Base-by-base conservation (phyloP, 2,329 filamentous ascomycete species). In the Coniochaeta prunicola region DNA sequence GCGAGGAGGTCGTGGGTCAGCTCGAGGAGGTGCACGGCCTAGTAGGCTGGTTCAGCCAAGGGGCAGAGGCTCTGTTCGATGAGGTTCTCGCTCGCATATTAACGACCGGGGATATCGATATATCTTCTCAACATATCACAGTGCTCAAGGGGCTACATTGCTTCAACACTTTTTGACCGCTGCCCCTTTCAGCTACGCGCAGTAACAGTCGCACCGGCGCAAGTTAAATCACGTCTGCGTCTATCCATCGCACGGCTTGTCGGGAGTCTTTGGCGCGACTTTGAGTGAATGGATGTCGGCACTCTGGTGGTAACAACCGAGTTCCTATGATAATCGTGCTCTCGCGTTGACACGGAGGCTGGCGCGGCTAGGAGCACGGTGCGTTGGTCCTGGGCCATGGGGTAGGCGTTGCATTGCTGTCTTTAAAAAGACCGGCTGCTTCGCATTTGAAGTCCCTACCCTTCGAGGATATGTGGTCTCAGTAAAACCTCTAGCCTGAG, bases 261-360 rank as follows among this genome's bases (percentile, higher is more conserved):
- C 19, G 36, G 15, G 36, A 5, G 36, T 17, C 36, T 9, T 38
- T 38, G 36, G 5, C 15, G 36, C 4, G 15, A 38, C 17, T n/a
- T 13, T 13, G 17, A 17, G 36, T 5, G 15, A 38, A n/a, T n/a
- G n/a, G 4, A n/a, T 38, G 4, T n/a, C 36, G 21, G 9, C 6
- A 45, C 19, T 10, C 12, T 45, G 19, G 40, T 19, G 10, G 19
- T 8, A 45, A 45, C 24, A 19, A 13, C 9, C 19, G n/a, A 24
- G 40, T 97, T 38, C 36, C 15, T n/a, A n/a, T 2, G 19, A 38
- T 17, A 38, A n/a, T 2, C 17, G 15, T n/a, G n/a, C n/a, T n/a
- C n/a, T n/a, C n/a, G n/a, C n/a, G 15, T n/a, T n/a, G 36, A 38
- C 78, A 91, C 96, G 88, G 92, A 97, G 71, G 86, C 99, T 64